Conservation (phyloP, 306 rosid species). For the Alnus glutinosa region DNA sequence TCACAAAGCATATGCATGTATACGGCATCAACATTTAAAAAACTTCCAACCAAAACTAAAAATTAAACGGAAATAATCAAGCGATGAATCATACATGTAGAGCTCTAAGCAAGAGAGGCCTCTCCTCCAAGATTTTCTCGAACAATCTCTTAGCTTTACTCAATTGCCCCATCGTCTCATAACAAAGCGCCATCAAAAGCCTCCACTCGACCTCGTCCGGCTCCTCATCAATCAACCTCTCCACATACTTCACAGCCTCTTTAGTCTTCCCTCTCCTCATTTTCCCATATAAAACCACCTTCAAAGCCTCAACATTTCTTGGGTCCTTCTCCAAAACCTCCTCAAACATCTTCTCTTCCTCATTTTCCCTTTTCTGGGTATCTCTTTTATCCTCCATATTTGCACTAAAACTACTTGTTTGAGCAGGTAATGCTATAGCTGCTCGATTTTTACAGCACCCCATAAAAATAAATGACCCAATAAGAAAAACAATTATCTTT, state of each 20-base stretch:
- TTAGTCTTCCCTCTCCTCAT: slow-evolving; percentile 71
- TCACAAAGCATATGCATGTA: neutral
- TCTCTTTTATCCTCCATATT: slow-evolving; percentile 41
- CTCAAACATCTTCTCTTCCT: slow-evolving; percentile 57
- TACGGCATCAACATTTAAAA: neutral
- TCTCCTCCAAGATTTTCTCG: slow-evolving; percentile 58
- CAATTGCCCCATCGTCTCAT: slow-evolving; percentile 72
- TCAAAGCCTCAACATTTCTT: slow-evolving; percentile 62
- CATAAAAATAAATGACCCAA: slow-evolving; percentile 61
- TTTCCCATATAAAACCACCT: slow-evolving; percentile 68
- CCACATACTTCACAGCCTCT: slow-evolving; percentile 75
- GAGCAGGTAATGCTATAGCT: slow-evolving; percentile 55
- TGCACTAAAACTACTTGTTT: slow-evolving; percentile 33
- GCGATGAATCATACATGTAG: slow-evolving; percentile 68
- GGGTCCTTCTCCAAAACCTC: slow-evolving; percentile 68
- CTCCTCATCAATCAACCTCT: slow-evolving; percentile 63
- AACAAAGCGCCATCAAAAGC: slow-evolving; percentile 77
- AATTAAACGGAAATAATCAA: slow-evolving; percentile 5
- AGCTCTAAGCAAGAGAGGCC: slow-evolving; percentile 80
- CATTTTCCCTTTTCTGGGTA: slow-evolving; percentile 32
- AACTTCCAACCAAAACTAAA: slow-evolving; percentile 11
- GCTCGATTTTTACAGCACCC: slow-evolving; percentile 48
- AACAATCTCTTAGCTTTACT: slow-evolving; percentile 64
- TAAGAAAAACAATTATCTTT: slow-evolving; percentile 52
- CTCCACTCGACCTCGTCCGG: slow-evolving; percentile 85